Conservation (phyloP, 2,329 filamentous ascomycete species). For the Pseudocercospora vitis region DNA sequence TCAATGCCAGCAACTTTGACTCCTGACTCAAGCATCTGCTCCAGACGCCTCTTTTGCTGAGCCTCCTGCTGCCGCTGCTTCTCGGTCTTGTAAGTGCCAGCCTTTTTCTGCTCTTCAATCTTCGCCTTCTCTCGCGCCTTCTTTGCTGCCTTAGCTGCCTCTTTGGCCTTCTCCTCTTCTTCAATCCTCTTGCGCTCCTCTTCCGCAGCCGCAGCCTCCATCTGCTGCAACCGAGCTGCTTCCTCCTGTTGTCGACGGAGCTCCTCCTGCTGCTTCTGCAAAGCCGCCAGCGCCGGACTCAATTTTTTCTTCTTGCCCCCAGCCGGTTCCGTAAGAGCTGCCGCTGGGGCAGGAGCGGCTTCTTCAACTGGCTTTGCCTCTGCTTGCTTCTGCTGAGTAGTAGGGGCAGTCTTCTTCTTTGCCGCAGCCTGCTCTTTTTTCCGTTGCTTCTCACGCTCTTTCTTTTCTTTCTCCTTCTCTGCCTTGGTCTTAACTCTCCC, state of each 20-base stretch:
- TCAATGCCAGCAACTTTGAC: constrained; percentile 62
- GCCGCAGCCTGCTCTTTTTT: constrained; percentile 95
- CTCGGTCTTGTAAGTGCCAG: constrained; percentile 83
- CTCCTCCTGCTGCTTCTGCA: constrained; percentile 83
- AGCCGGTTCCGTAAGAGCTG: constrained; percentile 43
- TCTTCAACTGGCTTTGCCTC: constrained; percentile 43
- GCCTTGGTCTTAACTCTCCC: constrained; percentile 89
- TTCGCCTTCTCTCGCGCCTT: constrained; percentile 86
- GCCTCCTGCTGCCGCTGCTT: constrained; percentile 81
- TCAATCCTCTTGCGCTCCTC: constrained; percentile 65
- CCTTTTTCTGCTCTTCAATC: constrained; percentile 83
- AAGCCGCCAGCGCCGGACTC: constrained; percentile 66
- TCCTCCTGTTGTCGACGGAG: constrained; percentile 67
- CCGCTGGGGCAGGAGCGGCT: constrained; percentile 49
- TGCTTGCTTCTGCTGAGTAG: constrained; percentile 36
- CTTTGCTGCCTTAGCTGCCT: constrained; percentile 73
- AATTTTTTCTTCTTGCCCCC: constrained; percentile 83
- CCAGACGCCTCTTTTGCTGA: constrained; percentile 72
- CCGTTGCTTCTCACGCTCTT: constrained; percentile 95
- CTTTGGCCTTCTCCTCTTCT: constrained; percentile 68
- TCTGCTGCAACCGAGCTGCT: constrained; percentile 56
- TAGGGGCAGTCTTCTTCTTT: constrained; percentile 69
- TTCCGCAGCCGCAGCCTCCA: constrained; percentile 67
- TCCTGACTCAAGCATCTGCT: constrained; percentile 80
- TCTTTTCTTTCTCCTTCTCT: constrained; percentile 97